Conservation (phyloP, 352 stramenopile species). For the Phytophthora fragariaefolia region DNA sequence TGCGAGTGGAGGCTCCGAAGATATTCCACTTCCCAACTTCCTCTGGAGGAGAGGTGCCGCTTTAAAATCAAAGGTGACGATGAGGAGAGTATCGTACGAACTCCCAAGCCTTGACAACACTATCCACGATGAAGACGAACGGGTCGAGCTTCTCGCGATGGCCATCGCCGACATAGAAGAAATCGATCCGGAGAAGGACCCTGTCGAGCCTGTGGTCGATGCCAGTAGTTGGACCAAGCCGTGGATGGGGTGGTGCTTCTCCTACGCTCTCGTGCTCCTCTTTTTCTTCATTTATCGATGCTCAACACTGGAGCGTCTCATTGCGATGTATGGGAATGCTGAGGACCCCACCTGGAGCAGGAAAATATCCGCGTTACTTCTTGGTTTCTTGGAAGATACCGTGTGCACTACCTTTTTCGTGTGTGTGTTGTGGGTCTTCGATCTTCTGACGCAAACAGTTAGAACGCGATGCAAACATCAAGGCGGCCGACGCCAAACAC, state of each 20-base stretch:
- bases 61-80: too few species aligned
- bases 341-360: neutral
- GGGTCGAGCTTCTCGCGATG: neutral
- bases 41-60: too few species aligned
- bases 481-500: neutral
- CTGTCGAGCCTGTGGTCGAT: neutral
- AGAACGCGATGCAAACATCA: neutral
- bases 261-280: neutral
- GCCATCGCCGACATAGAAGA: neutral
- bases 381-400: neutral
- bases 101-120: neutral
- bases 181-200: neutral
- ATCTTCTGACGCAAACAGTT: conserved; percentile 1
- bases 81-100: neutral
- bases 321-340: neutral
- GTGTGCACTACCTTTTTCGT: conserved; percentile 7
- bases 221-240: neutral
- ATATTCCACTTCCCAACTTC: too few species aligned
- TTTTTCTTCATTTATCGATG: conserved; percentile 7
- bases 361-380: neutral
- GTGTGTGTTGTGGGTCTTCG: neutral
- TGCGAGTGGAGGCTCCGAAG: too few species aligned
- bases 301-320: neutral
- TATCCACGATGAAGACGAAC: neutral
- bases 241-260: conserved; percentile 5